phyloP scores from a whole-genome alignment of 2,329 filamentous ascomycete genomes.

The Chaetomium olivaceum region DNA sequence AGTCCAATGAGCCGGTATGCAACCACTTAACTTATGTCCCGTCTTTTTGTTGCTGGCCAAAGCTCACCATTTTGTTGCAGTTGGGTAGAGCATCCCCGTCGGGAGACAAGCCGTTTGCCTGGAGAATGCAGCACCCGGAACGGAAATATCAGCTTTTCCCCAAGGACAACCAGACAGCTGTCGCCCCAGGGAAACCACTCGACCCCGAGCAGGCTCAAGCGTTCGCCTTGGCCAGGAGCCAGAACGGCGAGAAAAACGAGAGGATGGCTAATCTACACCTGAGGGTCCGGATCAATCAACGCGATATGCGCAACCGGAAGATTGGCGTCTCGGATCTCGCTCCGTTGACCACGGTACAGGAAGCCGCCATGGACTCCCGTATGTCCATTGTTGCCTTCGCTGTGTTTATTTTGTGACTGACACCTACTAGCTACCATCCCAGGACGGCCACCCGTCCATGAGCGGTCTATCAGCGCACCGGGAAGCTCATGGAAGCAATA shows the following conservation, averaged over 20 bases:
- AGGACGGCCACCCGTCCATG: conserved; percentile 63
- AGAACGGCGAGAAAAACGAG: conserved; percentile 44
- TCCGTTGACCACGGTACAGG: conserved; percentile 69
- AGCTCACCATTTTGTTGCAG: conserved; percentile 32
- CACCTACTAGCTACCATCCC: conserved; percentile 61
- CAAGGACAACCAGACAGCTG: conserved; percentile 49
- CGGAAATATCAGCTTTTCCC: conserved; percentile 65
- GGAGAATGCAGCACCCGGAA: conserved; percentile 61
- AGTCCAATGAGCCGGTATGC: conserved; percentile 49
- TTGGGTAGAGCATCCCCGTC: conserved; percentile 35
- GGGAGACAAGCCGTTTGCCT: conserved; percentile 53
- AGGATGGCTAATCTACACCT: conserved; percentile 45
- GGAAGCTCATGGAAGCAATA: conserved; percentile 52
- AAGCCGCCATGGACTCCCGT: conserved; percentile 70
- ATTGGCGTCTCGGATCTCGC: conserved; percentile 64
- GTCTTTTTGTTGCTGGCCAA: conserved; percentile 24
- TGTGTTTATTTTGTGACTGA: conserved; percentile 16
- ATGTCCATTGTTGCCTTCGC: conserved; percentile 39
- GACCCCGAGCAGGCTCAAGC: conserved; percentile 56
- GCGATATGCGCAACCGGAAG: conserved; percentile 61
- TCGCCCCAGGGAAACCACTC: conserved; percentile 47
- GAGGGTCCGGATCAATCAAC: conserved; percentile 58
- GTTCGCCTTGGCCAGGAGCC: conserved; percentile 46
- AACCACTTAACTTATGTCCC: conserved; percentile 36
- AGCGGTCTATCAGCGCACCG: conserved; percentile 65